Percentiles rank a stretch among this genome's conserved stretches.
Evolutionary conservation across 2,329 filamentous ascomycete genomes (phyloP).

Genomic region (Diaporthe amygdali): DNA sequence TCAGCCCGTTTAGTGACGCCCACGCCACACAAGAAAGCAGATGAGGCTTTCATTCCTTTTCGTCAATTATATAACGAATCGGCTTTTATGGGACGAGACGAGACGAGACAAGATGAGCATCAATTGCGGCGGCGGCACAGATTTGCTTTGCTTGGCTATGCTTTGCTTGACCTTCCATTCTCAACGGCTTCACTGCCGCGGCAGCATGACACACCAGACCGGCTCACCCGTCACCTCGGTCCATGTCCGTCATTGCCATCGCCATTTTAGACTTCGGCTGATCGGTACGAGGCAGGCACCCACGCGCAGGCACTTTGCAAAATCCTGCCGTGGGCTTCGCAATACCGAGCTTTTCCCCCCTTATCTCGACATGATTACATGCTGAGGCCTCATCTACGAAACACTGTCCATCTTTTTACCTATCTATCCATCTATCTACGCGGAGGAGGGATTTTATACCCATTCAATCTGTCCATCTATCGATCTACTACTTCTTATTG

Average conservation of each 20-base stretch:
- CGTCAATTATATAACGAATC: neutral
- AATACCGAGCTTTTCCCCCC: neutral
- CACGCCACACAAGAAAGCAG: conserved; percentile 58
- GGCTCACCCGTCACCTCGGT: neutral
- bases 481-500: conserved; percentile 5
- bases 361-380: neutral
- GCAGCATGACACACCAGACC: neutral
- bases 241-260: too few species aligned
- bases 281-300: too few species aligned
- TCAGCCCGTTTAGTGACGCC: conserved; percentile 63
- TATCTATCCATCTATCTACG: neutral
- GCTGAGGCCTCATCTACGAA: neutral
- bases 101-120: neutral
- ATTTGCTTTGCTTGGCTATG: neutral
- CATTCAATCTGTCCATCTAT: conserved; percentile 6
- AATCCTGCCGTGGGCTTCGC: neutral
- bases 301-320: neutral
- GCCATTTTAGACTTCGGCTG: neutral
- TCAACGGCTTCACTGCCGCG: neutral
- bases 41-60: neutral
- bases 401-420: neutral
- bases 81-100: neutral
- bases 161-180: neutral
- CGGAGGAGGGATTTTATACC: neutral
- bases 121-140: neutral